Evolutionary conservation across 345 rosid species (phyloP), one percentile per base, ranked within the genome.

Genomic region (Citrus reticulata): DNA sequence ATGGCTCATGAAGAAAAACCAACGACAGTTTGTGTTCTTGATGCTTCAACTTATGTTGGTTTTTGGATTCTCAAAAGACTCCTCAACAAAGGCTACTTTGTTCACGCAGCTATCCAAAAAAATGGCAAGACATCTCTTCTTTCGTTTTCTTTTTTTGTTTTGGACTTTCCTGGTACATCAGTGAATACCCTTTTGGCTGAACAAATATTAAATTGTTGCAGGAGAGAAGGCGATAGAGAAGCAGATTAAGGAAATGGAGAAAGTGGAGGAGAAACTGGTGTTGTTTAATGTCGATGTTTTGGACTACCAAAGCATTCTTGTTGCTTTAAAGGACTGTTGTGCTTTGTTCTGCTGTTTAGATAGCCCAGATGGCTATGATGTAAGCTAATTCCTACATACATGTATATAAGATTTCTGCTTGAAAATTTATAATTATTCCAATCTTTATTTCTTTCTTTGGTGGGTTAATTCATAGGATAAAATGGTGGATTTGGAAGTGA

Each of bases 1-100:
- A 84, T 83, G 93, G 90, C 83, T 77, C 85, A 39, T 22, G 27
- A 79, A 4, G 86, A 83, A 58, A 83, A 79, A 60, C 79, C 89
- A 8, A 10, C 88, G 6, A 14, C 87, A 19, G 91, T 90, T 72
- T 94, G 98, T 51, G 95, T 91, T 83, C 95, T 93, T 42, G 98
- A 93, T 82, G 97, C 98, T 11, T 92, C 98, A 14, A 90, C 91
- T 68, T 94, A 90, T 75, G 92, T 91, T 57, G 97, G 98, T 66
- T 94, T 87, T 80, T 93, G 97, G 97, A 85, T 94, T 86, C 91
- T 93, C 85, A 91, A 93, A 81, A 88, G 92, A 35, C 68, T 94
- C 34, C 81, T 94, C 65, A 79, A 80, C 63, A 90, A 77, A 88
- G 98, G 98, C 6, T 94, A 93, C 86, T 77, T 86, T 20, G 98